A percentile compares a stretch with the other conserved stretches of the same genome.
Evolutionary conservation across 2,329 filamentous ascomycete species (phyloP).

Genomic region (Simplicillium aogashimaense): DNA sequence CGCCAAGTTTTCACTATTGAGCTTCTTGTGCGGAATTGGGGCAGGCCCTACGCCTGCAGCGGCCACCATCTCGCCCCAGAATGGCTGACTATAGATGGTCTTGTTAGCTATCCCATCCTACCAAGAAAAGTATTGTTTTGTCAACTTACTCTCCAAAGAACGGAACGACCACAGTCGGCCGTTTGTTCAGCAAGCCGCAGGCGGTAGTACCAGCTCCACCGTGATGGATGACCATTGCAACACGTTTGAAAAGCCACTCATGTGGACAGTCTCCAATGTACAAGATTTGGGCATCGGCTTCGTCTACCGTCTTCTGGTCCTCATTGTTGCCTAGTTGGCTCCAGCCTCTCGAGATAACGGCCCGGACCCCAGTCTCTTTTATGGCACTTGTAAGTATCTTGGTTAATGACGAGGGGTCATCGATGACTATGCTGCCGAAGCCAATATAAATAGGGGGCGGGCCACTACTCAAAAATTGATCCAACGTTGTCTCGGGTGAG

Average conservation of each 20-base stretch:
- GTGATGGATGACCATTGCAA: constrained; percentile 58
- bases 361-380: constrained; percentile 50
- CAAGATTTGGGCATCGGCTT: too few relatives aligned
- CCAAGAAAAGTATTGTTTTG: too few relatives aligned
- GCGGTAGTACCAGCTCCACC: constrained; percentile 67
- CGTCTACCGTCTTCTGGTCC: constrained; percentile 45
- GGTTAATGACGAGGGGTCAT: constrained; percentile 56
- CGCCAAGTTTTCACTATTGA: too few relatives aligned
- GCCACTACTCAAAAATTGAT: constrained; percentile 44
- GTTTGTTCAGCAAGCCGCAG: constrained; percentile 56
- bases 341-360: constrained; percentile 64
- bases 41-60: too few relatives aligned
- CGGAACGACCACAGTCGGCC: constrained; percentile 61
- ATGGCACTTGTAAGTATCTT: constrained; percentile 58
- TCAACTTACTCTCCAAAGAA: constrained; percentile 63
- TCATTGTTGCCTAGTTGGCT: constrained; percentile 52
- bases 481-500: constrained; percentile 41
- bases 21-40: too few relatives aligned
- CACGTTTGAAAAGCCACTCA: constrained; percentile 62
- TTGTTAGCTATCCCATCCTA: too few relatives aligned
- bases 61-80: too few relatives aligned
- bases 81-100: too few relatives aligned
- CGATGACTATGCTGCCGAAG: constrained; percentile 64
- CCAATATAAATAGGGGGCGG: constrained; percentile 59
- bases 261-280: too few relatives aligned